These are phyloP conservation scores for Penicillium glabrum DNA, from an alignment of 2,329 filamentous ascomycete species.

Conservation along the genomic window DNA sequence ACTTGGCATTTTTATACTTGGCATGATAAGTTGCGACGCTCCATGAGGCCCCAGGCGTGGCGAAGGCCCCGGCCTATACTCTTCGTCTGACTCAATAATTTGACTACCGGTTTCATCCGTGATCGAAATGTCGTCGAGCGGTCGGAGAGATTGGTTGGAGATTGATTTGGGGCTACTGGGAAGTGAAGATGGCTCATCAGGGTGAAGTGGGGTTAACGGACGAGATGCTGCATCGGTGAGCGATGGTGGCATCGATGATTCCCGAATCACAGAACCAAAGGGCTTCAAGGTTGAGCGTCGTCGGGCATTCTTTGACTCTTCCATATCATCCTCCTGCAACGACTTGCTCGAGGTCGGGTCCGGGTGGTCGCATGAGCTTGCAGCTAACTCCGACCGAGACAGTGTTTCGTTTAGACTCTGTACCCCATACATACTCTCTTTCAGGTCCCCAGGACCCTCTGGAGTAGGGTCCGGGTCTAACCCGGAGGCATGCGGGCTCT, in stretches of 20 bases:
- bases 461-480: slow-evolving; percentile 39
- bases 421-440: slow-evolving; percentile 56
- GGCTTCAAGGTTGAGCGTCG: slow-evolving; percentile 35
- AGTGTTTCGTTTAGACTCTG: slow-evolving; percentile 58
- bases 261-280: slow-evolving; percentile 16
- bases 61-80: slow-evolving; percentile 39
- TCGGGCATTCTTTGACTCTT: slow-evolving; percentile 23
- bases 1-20: slow-evolving; percentile 86
- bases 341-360: slow-evolving; percentile 6
- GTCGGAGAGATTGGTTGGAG: slow-evolving; percentile 58
- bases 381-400: slow-evolving; percentile 33
- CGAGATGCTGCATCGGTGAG: slow-evolving; percentile 34
- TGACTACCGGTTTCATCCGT: slow-evolving; percentile 58
- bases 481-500: slow-evolving; percentile 45
- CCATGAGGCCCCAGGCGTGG: slow-evolving; percentile 35
- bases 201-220: slow-evolving; percentile 51
- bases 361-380: slow-evolving; percentile 12
- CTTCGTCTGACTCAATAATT: slow-evolving; percentile 57
- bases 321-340: slow-evolving; percentile 16
- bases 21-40: slow-evolving; percentile 88
- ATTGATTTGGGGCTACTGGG: slow-evolving; percentile 61
- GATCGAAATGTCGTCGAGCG: slow-evolving; percentile 58
- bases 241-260: slow-evolving; percentile 20
- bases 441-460: slow-evolving; percentile 27
- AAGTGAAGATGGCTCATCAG: slow-evolving; percentile 50